Evolutionary conservation across 345 rosid species (phyloP), one percentile per base, ranked within the genome.

Genomic region (Microthlaspi erraticum): DNA sequence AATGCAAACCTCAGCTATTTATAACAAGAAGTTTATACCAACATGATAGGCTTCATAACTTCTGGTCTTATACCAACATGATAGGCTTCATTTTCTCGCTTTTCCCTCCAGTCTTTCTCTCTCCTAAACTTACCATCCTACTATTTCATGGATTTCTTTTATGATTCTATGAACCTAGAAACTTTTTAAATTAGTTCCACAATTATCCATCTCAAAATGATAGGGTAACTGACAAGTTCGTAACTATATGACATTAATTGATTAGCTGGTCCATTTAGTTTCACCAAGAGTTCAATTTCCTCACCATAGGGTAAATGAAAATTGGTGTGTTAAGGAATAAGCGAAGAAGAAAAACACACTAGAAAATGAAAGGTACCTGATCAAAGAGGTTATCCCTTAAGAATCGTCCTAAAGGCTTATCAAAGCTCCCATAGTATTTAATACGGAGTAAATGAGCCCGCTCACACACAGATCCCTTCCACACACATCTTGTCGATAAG

Each of bases 401-500:
- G 79, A 82, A 94, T 57, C 99, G 82, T 43, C 99, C 99, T 78
- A 94, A 77, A 59, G 98, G 99, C 78, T 84, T 91, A 76, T 94
- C 99, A 83, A 82, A 91, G 83, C 80, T 86, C 66, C 95, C 98
- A 74, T 91, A 94, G 79, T 94, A 94, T 81, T 91, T 94, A 60
- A 94, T 91, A 66, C 99, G 89, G 39, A 88, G 79, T 51, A 94
- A 86, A 78, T 91, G 96, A 54, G 99, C 83, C 79, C 82, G 77
- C 76, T 89, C 92, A 81, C 98, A 94, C 32, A 91, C 92, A 61
- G 93, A 88, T 56, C 98, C 98, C 67, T 94, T 89, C 93, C 92
- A 82, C 49, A 91, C 95, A 68, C 96, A 91, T 52, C 99, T 89
- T 50, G 96, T 85, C 67, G 99, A 91, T 49, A 87, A 77, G 44